Evolutionary conservation across 2,329 filamentous ascomycete genomes (phyloP), one percentile per base, ranked within the genome.

Genomic region (Paracorniculantispora psalliotae): DNA sequence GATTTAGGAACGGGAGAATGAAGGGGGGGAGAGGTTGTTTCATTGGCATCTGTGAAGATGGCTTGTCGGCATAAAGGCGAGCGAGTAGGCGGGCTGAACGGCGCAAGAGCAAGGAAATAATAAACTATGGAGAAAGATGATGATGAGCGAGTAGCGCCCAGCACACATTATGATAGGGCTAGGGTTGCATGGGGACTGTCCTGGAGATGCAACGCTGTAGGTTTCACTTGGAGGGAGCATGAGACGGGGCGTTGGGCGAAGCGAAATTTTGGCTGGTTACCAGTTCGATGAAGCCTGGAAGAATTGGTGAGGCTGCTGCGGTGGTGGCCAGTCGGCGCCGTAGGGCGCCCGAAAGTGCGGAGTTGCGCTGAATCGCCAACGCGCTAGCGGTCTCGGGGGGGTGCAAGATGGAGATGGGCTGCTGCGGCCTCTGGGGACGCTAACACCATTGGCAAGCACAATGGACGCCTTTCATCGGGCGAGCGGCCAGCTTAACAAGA

Each of bases 141-240:
- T n/a, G n/a, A n/a, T n/a, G n/a, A n/a, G n/a, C n/a, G n/a, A n/a
- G n/a, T n/a, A n/a, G n/a, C n/a, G n/a, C n/a, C n/a, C n/a, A n/a
- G n/a, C n/a, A n/a, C n/a, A n/a, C n/a, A n/a, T n/a, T n/a, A n/a
- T n/a, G n/a, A n/a, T n/a, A n/a, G n/a, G n/a, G n/a, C n/a, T n/a
- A n/a, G n/a, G 28, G 33, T 26, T 35, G 52, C n/a, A 6, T 15
- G 48, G 21, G 19, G 21, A n/a, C 6, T 19, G 4, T 25, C 25
- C 39, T 44, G 56, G 28, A 47, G 41, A 30, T 44, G 46, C 35
- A 59, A 59, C 57, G n/a, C 33, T 6, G 39, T 44, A 48, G 49
- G 57, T 59, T 59, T 59, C 57, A 59, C n/a, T 2, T 12, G 3
- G 25, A n/a, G n/a, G 13, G 23, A 30, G 43, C 44, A 41, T 57